A percentile compares a stretch with the other conserved stretches of the same genome.
Evolutionary conservation across 2,329 filamentous ascomycete genomes (phyloP).

Genomic region (Aspergillus floridensis): DNA sequence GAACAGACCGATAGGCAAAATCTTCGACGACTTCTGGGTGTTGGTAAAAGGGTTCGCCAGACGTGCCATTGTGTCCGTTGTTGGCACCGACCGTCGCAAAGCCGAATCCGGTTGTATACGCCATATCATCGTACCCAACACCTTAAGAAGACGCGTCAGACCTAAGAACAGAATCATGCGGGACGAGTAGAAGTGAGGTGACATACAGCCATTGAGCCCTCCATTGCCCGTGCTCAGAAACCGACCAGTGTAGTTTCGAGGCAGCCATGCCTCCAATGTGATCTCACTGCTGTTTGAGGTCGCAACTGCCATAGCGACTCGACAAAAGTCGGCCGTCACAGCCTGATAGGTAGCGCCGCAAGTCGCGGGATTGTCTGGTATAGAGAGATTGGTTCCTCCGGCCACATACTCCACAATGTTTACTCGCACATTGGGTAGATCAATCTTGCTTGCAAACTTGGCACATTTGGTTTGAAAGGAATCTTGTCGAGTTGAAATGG

Average conservation of each 20-base stretch:
- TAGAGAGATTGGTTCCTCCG: conserved; percentile 37
- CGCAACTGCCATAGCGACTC: conserved; percentile 42
- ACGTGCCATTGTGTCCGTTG: conserved; percentile 51
- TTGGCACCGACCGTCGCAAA: conserved; percentile 51
- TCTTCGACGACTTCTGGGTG: conserved; percentile 49
- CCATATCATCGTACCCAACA: conserved; percentile 46
- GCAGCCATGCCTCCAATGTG: conserved; percentile 49
- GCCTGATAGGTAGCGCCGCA: conserved; percentile 36
- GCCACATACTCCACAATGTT: conserved; percentile 36
- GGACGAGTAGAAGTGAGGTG: background rate
- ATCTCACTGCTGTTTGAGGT: conserved; percentile 48
- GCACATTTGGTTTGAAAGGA: conserved; percentile 26
- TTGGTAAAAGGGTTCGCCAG: conserved; percentile 47
- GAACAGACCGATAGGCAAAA: conserved; percentile 48
- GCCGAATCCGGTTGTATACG: conserved; percentile 42
- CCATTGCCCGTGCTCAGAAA: conserved; percentile 52
- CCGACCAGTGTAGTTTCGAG: conserved; percentile 45
- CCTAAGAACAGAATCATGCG: background rate
- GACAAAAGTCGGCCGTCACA: conserved; percentile 37
- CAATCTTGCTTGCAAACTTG: conserved; percentile 24
- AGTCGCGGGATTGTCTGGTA: conserved; percentile 38
- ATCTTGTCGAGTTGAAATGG: conserved; percentile 23
- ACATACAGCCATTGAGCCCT: conserved; percentile 48
- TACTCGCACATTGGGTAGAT: conserved; percentile 30
- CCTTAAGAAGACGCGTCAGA: conserved; percentile 27